Percentiles rank a stretch among this genome's conserved stretches.
phyloP scores from a whole-genome alignment of 78 protist genomes.

The Anaeramoeba flamelloides region DNA sequence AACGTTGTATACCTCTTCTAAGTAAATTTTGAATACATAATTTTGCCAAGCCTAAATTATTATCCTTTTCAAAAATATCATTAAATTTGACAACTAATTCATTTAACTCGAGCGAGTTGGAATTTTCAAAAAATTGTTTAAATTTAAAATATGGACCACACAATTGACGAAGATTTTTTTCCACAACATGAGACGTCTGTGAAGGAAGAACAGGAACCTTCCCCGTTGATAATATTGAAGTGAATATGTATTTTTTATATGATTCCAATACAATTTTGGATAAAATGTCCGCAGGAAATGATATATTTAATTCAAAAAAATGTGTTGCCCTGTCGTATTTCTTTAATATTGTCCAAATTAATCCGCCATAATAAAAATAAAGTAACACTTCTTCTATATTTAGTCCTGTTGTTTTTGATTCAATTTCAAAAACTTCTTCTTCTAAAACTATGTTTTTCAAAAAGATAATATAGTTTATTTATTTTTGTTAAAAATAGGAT shows the following conservation, averaged over 20 bases:
- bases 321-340: not conserved
- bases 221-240: slow-evolving; percentile 3
- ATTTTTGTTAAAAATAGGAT: no score
- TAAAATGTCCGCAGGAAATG: not conserved
- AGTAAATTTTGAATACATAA: not conserved
- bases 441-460: no score
- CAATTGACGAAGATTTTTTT: not conserved
- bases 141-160: no score
- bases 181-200: not conserved
- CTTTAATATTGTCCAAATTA: not conserved
- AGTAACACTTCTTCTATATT: not conserved
- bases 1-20: not conserved
- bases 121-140: no score
- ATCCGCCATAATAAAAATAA: slow-evolving; percentile 14
- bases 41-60: not conserved
- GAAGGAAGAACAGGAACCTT: not conserved
- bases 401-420: no score
- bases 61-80: not conserved
- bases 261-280: not conserved
- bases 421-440: no score
- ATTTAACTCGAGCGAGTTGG: no score
- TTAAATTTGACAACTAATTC: not conserved
- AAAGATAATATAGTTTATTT: no score
- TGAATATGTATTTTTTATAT: slow-evolving; percentile 7
- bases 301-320: not conserved